Percentiles rank a stretch among this genome's conserved stretches.
These are phyloP conservation scores for Leccinellum luteum DNA, from an alignment of 768 basidiomycete genomes.

Conservation along the genomic window DNA sequence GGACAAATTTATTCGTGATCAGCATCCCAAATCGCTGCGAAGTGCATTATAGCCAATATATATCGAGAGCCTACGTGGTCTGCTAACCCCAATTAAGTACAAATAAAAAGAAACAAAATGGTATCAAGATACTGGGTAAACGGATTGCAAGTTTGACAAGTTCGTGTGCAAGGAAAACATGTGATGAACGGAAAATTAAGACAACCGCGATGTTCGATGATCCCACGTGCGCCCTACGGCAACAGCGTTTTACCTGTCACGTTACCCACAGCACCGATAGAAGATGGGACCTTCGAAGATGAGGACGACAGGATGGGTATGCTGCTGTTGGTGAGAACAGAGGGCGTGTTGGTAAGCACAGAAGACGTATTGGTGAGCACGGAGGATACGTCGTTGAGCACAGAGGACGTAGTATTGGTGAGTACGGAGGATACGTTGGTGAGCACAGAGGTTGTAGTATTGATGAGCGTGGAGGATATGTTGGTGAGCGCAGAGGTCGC, in stretches of 20 bases:
- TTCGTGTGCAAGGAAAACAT: neutral
- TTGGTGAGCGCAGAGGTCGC: neutral
- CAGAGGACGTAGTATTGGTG: neutral
- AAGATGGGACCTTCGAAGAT: neutral
- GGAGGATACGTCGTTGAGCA: neutral
- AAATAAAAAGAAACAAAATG: neutral
- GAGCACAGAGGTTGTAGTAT: neutral
- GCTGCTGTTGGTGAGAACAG: neutral
- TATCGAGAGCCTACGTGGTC: no score
- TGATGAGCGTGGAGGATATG: neutral
- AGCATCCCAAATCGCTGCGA: no score
- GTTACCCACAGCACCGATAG: conserved; percentile 2
- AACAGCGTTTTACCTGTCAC: conserved; percentile 1
- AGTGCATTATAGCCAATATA: neutral
- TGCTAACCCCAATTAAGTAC: neutral
- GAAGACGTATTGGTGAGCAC: neutral
- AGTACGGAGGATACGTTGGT: neutral
- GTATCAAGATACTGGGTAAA: conserved; percentile 10
- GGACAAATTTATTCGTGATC: no score
- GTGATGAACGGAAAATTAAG: neutral
- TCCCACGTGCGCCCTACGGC: neutral
- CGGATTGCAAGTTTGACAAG: neutral
- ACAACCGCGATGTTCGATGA: neutral
- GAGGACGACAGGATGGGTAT: neutral
- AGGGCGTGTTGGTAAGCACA: no score